Evolutionary conservation across 2,329 filamentous ascomycete species (phyloP).

Genomic region (Magnaporthiopsis incrustans): DNA sequence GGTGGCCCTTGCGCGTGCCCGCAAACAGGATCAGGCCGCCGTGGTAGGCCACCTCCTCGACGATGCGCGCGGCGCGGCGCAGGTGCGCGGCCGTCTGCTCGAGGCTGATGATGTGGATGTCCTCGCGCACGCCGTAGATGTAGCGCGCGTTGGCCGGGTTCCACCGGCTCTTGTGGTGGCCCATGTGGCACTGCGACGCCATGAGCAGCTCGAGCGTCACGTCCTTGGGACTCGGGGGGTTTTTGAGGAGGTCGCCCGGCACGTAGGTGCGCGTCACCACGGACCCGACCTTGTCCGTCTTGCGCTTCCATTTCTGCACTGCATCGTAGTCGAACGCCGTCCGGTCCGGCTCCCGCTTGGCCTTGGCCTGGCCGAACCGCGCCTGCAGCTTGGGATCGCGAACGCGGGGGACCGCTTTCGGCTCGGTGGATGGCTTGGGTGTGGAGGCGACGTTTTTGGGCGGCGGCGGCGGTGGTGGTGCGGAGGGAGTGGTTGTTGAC

Average conservation of each 20-base stretch:
- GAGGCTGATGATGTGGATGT: slow-evolving; percentile 86
- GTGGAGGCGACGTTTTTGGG: slow-evolving; percentile 6
- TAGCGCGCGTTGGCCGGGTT: slow-evolving; percentile 91
- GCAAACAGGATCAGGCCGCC: slow-evolving; percentile 87
- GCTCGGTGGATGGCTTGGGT: background rate
- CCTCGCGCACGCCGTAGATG: slow-evolving; percentile 83
- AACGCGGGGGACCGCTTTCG: background rate
- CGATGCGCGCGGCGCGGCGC: slow-evolving; percentile 85
- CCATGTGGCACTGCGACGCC: slow-evolving; percentile 80
- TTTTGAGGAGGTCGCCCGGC: slow-evolving; percentile 55
- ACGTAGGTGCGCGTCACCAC: slow-evolving; percentile 46
- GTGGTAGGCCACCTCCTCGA: slow-evolving; percentile 74
- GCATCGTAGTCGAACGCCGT: slow-evolving; percentile 28
- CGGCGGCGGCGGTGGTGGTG: slow-evolving; percentile 13
- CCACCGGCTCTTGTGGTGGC: slow-evolving; percentile 86
- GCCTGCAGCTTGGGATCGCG: slow-evolving; percentile 7
- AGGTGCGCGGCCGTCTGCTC: slow-evolving; percentile 85
- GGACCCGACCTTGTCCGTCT: slow-evolving; percentile 42
- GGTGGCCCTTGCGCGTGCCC: slow-evolving; percentile 76
- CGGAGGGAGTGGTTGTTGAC: slow-evolving; percentile 18
- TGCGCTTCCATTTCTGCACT: slow-evolving; percentile 32
- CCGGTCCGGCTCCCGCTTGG: slow-evolving; percentile 10
- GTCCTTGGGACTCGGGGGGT: slow-evolving; percentile 70
- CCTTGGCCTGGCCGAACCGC: slow-evolving; percentile 2
- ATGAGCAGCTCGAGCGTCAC: slow-evolving; percentile 86